Percentiles rank a stretch among this genome's conserved stretches.
phyloP scores from a whole-genome alignment of 2,329 filamentous ascomycete genomes.

The Sclerotinia glacialis region DNA sequence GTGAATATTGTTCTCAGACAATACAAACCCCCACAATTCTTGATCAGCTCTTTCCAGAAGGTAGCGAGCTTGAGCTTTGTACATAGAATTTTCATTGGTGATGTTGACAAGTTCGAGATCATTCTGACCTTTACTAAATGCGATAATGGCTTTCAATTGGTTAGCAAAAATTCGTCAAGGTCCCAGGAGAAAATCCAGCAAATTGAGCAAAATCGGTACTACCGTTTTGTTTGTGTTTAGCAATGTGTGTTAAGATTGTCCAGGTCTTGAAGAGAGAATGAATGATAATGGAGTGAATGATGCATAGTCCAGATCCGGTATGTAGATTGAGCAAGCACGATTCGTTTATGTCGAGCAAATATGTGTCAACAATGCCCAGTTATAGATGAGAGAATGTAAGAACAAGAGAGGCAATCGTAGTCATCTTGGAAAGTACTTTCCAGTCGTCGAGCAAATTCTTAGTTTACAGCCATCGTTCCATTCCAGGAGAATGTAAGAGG shows the following conservation, averaged over 20 bases:
- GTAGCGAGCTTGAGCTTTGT: slow-evolving; percentile 94
- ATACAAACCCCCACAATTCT: slow-evolving; percentile 92
- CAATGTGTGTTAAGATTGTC: neutral
- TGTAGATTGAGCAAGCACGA: too few relatives aligned
- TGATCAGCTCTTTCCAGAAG: slow-evolving; percentile 83
- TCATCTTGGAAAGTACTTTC: too few relatives aligned
- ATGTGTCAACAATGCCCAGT: too few relatives aligned
- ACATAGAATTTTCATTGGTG: slow-evolving; percentile 99
- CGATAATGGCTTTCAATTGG: slow-evolving; percentile 51
- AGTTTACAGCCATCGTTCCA: too few relatives aligned
- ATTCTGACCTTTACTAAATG: slow-evolving; percentile 95
- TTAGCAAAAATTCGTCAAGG: neutral
- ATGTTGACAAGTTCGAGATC: slow-evolving; percentile 96
- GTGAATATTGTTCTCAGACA: slow-evolving; percentile 94
- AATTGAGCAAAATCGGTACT: neutral
- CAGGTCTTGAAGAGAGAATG: neutral
- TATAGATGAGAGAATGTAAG: too few relatives aligned
- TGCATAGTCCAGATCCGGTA: neutral
- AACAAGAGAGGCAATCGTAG: too few relatives aligned
- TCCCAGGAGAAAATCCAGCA: neutral
- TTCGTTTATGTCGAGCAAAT: too few relatives aligned
- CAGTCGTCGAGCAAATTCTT: too few relatives aligned
- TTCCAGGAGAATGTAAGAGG: too few relatives aligned
- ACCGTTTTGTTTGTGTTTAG: neutral
- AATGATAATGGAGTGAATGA: too few relatives aligned